Evolutionary conservation across 2,329 filamentous ascomycete species (phyloP), one percentile per base, ranked within the genome.

Genomic region (Aspergillus latus): DNA sequence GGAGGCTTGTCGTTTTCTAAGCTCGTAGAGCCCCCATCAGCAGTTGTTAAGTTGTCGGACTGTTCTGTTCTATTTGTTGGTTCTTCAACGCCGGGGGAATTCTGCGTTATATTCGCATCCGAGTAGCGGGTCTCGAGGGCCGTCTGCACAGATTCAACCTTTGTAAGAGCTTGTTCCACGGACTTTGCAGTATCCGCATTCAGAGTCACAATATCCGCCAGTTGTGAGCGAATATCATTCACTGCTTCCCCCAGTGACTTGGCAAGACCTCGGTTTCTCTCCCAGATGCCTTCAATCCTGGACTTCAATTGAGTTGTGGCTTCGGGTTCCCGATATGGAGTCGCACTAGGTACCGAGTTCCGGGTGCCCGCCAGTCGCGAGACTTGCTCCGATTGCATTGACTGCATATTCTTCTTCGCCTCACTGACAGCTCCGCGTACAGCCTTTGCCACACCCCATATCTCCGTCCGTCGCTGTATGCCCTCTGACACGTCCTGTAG

Each of bases 401-500:
- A 72, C 61, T 79, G 75, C 64, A 80, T 76, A 56, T 78, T 79
- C 49, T 70, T 74, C 48, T 74, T 71, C 11, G 76, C 76, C 65
- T 79, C 77, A 16, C 66, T 76, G 43, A 79, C 74, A 21, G 78
- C 78, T 10, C 77, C 78, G 55, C 77, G 74, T 11, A 80, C 74
- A 40, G 74, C 77, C 61, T 78, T 80, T 9, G 76, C 73, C 28
- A 80, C 77, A 4, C 76, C 76, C 78, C 78, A 80, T 4, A 72
- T 67, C 62, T 80, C 78, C 7, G 78, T 77, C 5, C 76, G 76
- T 43, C 72, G 75, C 57, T 80, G 77, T 5, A 80, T 68, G 10
- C 76, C 76, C 55, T 76, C 75, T 1, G 78, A 78, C 30, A 80
- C 76, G 60, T 80, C 78, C 56, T 79, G 76, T 29, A 80, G 74